Base-by-base conservation (phyloP, 2,329 filamentous ascomycete species). In the Pseudogymnoascus sp. region DNA sequence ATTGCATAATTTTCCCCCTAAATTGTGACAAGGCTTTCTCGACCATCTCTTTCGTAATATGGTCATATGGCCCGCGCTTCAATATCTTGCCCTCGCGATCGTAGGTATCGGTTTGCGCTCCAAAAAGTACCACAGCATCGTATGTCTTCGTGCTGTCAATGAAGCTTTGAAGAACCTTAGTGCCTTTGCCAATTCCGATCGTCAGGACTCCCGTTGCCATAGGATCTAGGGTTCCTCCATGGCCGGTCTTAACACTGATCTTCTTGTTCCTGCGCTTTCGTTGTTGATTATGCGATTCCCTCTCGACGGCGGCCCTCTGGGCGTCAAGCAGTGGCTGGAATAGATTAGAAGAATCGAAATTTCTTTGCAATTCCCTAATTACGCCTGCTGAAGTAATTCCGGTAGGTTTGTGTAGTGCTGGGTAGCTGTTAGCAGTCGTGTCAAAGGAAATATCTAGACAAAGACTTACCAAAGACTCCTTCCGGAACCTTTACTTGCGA, bases 161-260 rank as follows among this genome's bases (percentile, higher is more conserved):
- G 74, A 97, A 97, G 36, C 85, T 80, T 42, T 84, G 79, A 1
- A 99, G 82, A 13, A 83, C 79, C 76, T 97, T 99, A 63, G 95
- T 99, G 40, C 91, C 95, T 65, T 83, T 86, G 36, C 93, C 95
- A 62, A 97, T 82, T 63, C 93, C 95, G 6, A 95, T 81, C 67
- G 97, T 92, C 60, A 99, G 83, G 23, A 99, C 90, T 53, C 95
- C 95, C 1, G 93, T 96, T 8, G 95, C 95, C 71, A 97, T 83
- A 26, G 95, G 95, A 73, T 99, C 95, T 17, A 99, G 83, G 1
- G 95, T 99, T 47, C 95, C 95, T 65, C 95, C 95, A 77, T 99
- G 95, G 35, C 95, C 95, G 72, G 97, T 90, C 80, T 97, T 99
- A 69, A 97, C 88, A 66, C 90, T 85, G 4, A 87, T 74, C 74